Conservation (phyloP, 805 yeast genomes). For the Yamadazyma sp. region DNA sequence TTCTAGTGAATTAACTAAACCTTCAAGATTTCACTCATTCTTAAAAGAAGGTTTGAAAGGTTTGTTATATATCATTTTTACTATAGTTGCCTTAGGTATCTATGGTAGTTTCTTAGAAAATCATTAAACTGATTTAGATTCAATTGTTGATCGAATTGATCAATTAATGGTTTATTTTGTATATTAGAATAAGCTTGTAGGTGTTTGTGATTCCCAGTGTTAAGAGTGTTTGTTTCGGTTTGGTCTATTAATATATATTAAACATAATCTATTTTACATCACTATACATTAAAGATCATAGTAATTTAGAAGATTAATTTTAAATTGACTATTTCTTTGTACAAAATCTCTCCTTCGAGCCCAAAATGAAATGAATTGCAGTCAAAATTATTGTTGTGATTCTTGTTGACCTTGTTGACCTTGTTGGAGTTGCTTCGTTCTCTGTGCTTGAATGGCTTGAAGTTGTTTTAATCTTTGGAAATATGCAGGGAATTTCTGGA, state of each 20-base stretch:
- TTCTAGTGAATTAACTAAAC: neutral
- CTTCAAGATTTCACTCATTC: conserved; percentile 9
- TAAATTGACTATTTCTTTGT: conserved; percentile 1
- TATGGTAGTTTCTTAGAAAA: conserved; percentile 24
- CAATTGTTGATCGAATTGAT: neutral
- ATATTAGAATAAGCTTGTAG: neutral
- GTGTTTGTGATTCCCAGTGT: no score
- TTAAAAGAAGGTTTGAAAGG: conserved; percentile 34
- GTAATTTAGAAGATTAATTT: no score
- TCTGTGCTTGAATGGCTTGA: conserved; percentile 25
- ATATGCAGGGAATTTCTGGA: conserved; percentile 35
- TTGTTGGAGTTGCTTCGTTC: conserved; percentile 16
- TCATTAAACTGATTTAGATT: neutral
- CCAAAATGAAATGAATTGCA: no score
- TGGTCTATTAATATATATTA: conserved; percentile 1
- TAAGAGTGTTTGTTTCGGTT: neutral
- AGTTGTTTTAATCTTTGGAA: conserved; percentile 37
- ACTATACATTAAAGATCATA: conserved; percentile 5
- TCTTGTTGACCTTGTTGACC: conserved; percentile 13
- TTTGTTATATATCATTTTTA: conserved; percentile 25
- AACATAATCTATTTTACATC: neutral
- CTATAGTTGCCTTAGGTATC: conserved; percentile 33
- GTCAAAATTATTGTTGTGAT: conserved; percentile 15
- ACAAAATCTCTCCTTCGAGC: conserved; percentile 7
- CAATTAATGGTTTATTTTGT: neutral